Evolutionary conservation across 2,329 filamentous ascomycete species (phyloP), one percentile per base, ranked within the genome.

Genomic region (Pseudogymnoascus pannorum): DNA sequence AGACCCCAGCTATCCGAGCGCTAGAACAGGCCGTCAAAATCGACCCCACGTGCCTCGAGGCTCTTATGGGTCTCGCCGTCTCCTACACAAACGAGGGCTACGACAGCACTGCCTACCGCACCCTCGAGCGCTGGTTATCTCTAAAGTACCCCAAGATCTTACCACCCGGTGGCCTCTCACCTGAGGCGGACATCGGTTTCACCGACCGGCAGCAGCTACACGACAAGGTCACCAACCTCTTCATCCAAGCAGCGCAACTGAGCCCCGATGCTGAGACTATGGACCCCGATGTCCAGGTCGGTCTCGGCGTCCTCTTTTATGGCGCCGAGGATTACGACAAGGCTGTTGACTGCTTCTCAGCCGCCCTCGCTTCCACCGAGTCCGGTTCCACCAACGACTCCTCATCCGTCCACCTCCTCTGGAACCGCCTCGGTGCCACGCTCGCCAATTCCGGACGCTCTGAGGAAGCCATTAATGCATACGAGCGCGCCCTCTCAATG

Each of bases 81-180:
- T 96, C 91, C 4, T 99, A 99, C 75, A 99, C 94, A 57, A 99
- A 99, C 76, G 94, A 99, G 77, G 94, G 93, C 65, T 99, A 97
- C 76, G 94, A 99, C 75, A 93, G 89, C 71, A 96, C 92, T 18
- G 93, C 94, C 57, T 99, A 97, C 79, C 87, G 93, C 60, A 97
- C 93, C 8, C 82, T 99, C 12, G 94, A 99, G 77, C 89, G 93
- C 66, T 99, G 94, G 94, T 82, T 99, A 29, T 91, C 91, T n/a
- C 85, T 90, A 70, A 96, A 96, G 75, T 99, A 99, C 75, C 92
- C 94, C 5, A 80, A 85, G 35, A 85, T 99, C 65, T 85, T 92
- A 69, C 77, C 89, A 58, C 87, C 87, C 18, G 38, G 93, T 60
- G 82, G 91, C 38, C 76, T 93, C 12, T 88, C 88, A n/a, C 83